Evolutionary conservation across 352 stramenopile genomes (phyloP).

Genomic region (Phytophthora sojae): DNA sequence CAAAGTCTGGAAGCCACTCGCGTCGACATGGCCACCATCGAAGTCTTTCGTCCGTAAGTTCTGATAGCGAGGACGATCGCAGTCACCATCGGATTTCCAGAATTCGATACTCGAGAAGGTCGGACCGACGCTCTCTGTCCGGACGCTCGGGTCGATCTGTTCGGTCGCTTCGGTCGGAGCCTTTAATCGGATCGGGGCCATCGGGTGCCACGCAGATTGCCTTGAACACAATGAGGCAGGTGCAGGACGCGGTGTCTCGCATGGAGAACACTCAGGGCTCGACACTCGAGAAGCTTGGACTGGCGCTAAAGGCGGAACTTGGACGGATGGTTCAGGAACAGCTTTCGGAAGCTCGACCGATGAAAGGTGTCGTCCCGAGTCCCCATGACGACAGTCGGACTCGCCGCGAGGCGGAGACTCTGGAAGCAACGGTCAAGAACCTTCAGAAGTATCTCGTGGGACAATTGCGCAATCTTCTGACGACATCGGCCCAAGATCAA

Average conservation of each 20-base stretch:
- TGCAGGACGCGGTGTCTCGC: neutral
- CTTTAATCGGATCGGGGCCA: neutral
- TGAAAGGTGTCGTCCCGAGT: neutral
- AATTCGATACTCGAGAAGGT: neutral
- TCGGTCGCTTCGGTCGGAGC: neutral
- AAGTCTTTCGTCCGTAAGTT: neutral
- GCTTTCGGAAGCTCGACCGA: neutral
- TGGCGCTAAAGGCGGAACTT: neutral
- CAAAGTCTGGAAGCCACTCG: neutral
- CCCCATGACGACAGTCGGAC: neutral
- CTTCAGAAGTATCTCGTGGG: neutral
- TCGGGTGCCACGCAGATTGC: neutral
- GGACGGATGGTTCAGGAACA: neutral
- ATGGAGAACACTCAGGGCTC: slow-evolving; percentile 1
- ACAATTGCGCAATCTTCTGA: neutral
- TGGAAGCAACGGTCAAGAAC: neutral
- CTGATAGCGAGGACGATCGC: neutral
- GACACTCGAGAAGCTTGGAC: neutral
- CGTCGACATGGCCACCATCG: too few species aligned
- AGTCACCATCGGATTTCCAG: neutral
- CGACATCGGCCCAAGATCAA: neutral
- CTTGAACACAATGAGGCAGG: slow-evolving; percentile 1
- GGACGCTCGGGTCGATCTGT: neutral
- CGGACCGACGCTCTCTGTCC: neutral
- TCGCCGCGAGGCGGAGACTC: neutral